phyloP scores from a whole-genome alignment of 495 filamentous ascomycete species.

The Penicillium steckii region DNA sequence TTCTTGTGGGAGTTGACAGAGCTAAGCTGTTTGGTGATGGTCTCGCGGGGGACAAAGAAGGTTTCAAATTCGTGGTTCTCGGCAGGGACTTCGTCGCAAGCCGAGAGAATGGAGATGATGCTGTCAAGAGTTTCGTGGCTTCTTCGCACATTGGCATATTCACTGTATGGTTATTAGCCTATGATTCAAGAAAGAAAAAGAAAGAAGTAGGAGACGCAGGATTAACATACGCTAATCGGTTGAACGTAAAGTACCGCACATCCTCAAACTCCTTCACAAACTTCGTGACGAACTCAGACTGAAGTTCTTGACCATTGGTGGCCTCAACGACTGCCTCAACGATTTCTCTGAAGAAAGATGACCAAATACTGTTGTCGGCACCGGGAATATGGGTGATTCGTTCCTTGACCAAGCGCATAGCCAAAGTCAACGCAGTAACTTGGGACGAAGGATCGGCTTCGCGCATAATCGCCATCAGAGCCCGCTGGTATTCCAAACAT shows the following conservation, averaged over 20 bases:
- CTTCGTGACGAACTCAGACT: slow-evolving; percentile 69
- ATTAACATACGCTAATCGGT: slow-evolving; percentile 60
- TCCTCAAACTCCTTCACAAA: slow-evolving; percentile 81
- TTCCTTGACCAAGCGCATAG: slow-evolving; percentile 81
- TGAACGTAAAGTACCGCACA: slow-evolving; percentile 77
- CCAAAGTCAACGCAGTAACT: slow-evolving; percentile 66
- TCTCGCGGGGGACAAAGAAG: slow-evolving; percentile 68
- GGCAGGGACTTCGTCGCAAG: slow-evolving; percentile 61
- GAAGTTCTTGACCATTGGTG: slow-evolving; percentile 52
- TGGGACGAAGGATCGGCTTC: slow-evolving; percentile 49
- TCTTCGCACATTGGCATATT: slow-evolving; percentile 33
- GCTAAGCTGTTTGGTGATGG: slow-evolving; percentile 53
- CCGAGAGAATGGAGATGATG: slow-evolving; percentile 61
- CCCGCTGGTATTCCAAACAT: slow-evolving; percentile 64
- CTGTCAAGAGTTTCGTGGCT: slow-evolving; percentile 46
- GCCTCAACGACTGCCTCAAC: slow-evolving; percentile 61
- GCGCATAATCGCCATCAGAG: slow-evolving; percentile 53
- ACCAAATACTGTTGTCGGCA: slow-evolving; percentile 64
- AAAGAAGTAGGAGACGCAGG: not conserved
- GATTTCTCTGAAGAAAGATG: slow-evolving; percentile 60
- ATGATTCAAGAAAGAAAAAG: slow-evolving; percentile 13
- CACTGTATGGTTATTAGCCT: slow-evolving; percentile 12
- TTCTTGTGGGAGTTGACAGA: slow-evolving; percentile 46
- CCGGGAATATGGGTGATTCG: slow-evolving; percentile 61
- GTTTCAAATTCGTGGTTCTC: slow-evolving; percentile 61